Percentiles rank a stretch among this genome's conserved stretches.
Conservation (phyloP, 1,139 yeast species). For the Hyphopichia khmerensis region DNA sequence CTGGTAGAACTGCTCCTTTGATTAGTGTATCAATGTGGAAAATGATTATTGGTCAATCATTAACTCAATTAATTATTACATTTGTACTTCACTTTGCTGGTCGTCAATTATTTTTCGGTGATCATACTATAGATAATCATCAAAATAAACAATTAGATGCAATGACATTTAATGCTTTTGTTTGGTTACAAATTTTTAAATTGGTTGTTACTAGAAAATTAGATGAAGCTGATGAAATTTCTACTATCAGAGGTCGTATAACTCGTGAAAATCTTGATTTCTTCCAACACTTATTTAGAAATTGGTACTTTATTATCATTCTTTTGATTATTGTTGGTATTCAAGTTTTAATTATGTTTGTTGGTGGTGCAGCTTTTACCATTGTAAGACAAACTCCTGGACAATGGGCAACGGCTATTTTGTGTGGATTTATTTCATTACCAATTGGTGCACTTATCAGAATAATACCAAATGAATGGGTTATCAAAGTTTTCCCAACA, state of each 20-base stretch:
- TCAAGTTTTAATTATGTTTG: slow-evolving; percentile 90
- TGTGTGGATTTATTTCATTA: slow-evolving; percentile 79
- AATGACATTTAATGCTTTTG: slow-evolving; percentile 91
- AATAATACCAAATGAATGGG: slow-evolving; percentile 81
- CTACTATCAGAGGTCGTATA: slow-evolving; percentile 55
- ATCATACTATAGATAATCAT: slow-evolving; percentile 35
- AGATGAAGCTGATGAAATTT: slow-evolving; percentile 80
- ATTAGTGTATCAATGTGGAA: slow-evolving; percentile 96
- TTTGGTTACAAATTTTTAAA: slow-evolving; percentile 96
- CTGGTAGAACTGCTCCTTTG: slow-evolving; percentile 76
- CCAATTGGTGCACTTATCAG: slow-evolving; percentile 80
- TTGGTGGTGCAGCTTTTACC: slow-evolving; percentile 95
- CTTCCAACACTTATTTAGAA: slow-evolving; percentile 76
- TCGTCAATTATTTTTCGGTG: slow-evolving; percentile 52
- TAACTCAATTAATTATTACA: slow-evolving; percentile 74
- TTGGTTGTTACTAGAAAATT: slow-evolving; percentile 87
- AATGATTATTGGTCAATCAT: slow-evolving; percentile 89
- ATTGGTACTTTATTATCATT: slow-evolving; percentile 76
- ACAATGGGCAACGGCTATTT: slow-evolving; percentile 87
- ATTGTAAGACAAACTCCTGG: slow-evolving; percentile 74
- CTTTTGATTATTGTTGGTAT: slow-evolving; percentile 73
- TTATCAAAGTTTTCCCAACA: slow-evolving; percentile 66
- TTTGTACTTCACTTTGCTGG: slow-evolving; percentile 83
- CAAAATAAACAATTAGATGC: slow-evolving; percentile 67
- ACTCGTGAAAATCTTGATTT: slow-evolving; percentile 69